Evolutionary conservation across 805 yeast genomes (phyloP).

Genomic region (Yamadazyma takamatsuzukensis): DNA sequence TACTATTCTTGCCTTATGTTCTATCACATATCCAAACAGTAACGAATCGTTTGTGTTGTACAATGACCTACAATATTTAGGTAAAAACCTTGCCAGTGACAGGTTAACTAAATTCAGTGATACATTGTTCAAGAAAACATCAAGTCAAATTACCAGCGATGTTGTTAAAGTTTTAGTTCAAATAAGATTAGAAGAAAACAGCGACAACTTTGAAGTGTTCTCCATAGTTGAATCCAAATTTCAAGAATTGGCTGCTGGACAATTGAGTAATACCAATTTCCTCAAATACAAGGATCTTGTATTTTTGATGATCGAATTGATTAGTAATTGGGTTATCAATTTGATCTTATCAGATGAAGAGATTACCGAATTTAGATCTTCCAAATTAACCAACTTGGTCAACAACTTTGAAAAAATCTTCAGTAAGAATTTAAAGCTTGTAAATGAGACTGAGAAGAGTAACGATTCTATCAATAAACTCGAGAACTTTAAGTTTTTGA

Average conservation of each 20-base stretch:
- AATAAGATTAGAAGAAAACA: constrained; percentile 5
- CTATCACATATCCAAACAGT: constrained; percentile 29
- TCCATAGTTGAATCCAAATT: constrained; percentile 17
- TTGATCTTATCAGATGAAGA: constrained; percentile 23
- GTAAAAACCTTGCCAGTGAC: constrained; percentile 8
- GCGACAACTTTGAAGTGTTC: constrained; percentile 5
- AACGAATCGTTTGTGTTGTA: constrained; percentile 30
- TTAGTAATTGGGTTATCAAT: constrained; percentile 25
- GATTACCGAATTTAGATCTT: constrained; percentile 34
- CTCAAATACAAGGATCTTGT: constrained; percentile 24
- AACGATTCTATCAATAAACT: constrained; percentile 24
- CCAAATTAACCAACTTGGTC: constrained; percentile 25
- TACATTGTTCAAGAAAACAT: constrained; percentile 3
- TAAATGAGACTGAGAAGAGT: constrained; percentile 13
- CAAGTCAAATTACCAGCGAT: constrained; percentile 4
- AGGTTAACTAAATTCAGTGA: constrained; percentile 3
- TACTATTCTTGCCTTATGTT: constrained; percentile 28
- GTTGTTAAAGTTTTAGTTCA: constrained; percentile 8
- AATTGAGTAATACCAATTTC: constrained; percentile 23
- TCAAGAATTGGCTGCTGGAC: constrained; percentile 15
- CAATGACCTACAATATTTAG: constrained; percentile 31
- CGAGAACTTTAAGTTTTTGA: constrained; percentile 27
- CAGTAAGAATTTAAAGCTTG: constrained; percentile 15
- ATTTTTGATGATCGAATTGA: constrained; percentile 22
- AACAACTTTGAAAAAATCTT: constrained; percentile 20